These are phyloP conservation scores for Saccharomycopsis javanensis DNA, from an alignment of 805 yeast species.

Conservation along the genomic window DNA sequence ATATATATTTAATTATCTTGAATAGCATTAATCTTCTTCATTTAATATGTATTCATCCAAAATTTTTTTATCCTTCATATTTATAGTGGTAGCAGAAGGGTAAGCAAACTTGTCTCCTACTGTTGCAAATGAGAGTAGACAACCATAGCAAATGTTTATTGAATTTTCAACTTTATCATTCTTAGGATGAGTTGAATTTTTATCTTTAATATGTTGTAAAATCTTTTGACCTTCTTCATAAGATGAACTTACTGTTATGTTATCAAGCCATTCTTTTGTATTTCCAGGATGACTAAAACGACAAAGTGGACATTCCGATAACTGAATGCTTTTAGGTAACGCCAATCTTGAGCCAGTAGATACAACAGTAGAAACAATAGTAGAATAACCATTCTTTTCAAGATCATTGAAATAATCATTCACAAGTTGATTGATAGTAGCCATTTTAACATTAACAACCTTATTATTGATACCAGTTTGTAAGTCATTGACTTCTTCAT, in stretches of 20 bases:
- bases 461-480: conserved; percentile 10
- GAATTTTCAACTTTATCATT: conserved; percentile 1
- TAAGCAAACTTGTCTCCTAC: conserved; percentile 30
- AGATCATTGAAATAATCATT: conserved; percentile 32
- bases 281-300: conserved; percentile 30
- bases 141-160: conserved; percentile 33
- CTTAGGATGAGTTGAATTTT: not conserved
- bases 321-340: conserved; percentile 23
- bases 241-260: conserved; percentile 33
- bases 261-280: conserved; percentile 33
- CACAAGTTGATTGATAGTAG: conserved; percentile 35
- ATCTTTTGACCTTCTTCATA: conserved; percentile 26
- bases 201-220: not conserved
- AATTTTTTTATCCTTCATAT: conserved; percentile 23
- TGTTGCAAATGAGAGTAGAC: conserved; percentile 28
- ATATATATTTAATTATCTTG: not conserved
- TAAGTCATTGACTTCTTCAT: conserved; percentile 5
- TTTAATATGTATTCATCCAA: conserved; percentile 31
- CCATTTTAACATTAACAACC: conserved; percentile 29
- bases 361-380: conserved; percentile 40
- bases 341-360: conserved; percentile 37
- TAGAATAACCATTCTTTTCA: conserved; percentile 36
- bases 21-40: conserved; percentile 19
- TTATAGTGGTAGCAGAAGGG: conserved; percentile 25
- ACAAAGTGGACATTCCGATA: conserved; percentile 30